phyloP scores from a whole-genome alignment of 225 moss, liverwort and hornwort genomes.

The Physcomitrellopsis africana region DNA sequence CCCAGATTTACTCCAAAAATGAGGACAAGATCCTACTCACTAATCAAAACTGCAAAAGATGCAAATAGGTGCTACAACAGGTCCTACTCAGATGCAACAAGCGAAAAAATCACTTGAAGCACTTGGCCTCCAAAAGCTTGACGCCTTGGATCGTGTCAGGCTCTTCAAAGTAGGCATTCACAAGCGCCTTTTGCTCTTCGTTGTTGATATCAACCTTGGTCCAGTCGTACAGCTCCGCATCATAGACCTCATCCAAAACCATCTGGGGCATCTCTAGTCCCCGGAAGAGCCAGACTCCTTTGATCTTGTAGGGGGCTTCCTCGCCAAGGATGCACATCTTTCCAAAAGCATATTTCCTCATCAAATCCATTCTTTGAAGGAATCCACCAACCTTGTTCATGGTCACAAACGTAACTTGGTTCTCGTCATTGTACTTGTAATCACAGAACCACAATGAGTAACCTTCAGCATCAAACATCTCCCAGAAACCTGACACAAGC shows the following conservation, averaged over 20 bases:
- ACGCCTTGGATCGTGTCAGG: conserved; percentile 84
- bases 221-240: conserved; percentile 88
- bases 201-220: conserved; percentile 68
- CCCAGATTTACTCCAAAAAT: conserved; percentile 61
- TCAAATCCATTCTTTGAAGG: conserved; percentile 89
- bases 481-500: conserved; percentile 80
- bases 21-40: conserved; percentile 45
- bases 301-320: conserved; percentile 74
- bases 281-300: conserved; percentile 95
- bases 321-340: conserved; percentile 88
- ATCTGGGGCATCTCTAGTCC: conserved; percentile 79
- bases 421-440: conserved; percentile 94
- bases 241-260: conserved; percentile 87
- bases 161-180: conserved; percentile 94
- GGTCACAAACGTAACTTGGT: conserved; percentile 79
- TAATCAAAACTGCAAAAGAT: conserved; percentile 36
- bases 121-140: conserved; percentile 85
- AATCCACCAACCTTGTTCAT: conserved; percentile 98
- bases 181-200: conserved; percentile 64
- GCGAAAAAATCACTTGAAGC: conserved; percentile 71
- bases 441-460: conserved; percentile 96
- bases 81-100: not conserved
- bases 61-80: conserved; percentile 23
- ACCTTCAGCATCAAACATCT: conserved; percentile 92
- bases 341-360: conserved; percentile 84